Evolutionary conservation across 345 rosid genomes (phyloP).

Genomic region (Citrus sp.): DNA sequence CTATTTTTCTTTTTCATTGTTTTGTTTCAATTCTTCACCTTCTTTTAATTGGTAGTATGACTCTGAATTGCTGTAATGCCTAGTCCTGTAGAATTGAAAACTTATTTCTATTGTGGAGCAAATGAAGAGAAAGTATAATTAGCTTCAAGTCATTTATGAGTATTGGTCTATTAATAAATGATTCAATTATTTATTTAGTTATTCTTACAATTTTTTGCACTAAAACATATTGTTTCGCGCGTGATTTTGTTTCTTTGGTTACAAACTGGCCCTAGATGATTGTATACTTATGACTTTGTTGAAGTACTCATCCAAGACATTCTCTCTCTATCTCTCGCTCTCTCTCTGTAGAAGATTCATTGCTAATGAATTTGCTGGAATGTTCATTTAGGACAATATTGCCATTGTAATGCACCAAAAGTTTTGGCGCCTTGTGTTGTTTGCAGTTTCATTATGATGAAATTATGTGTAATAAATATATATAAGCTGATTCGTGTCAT

Average conservation of each 20-base stretch:
- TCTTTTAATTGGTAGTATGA: neutral
- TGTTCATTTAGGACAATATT: too few relatives aligned
- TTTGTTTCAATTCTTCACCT: neutral
- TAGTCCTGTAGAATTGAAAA: neutral
- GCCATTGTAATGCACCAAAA: neutral
- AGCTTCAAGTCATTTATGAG: neutral
- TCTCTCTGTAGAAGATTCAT: too few relatives aligned
- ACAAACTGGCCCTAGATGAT: neutral
- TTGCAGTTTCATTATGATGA: neutral
- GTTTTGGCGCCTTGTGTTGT: neutral
- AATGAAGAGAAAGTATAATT: neutral
- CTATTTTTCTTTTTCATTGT: neutral
- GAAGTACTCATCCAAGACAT: neutral
- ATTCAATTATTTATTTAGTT: neutral
- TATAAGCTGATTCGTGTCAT: neutral
- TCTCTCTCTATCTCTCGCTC: too few relatives aligned
- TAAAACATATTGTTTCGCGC: neutral
- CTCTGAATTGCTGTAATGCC: neutral
- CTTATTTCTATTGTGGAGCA: neutral
- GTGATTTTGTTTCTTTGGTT: neutral
- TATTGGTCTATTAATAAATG: neutral
- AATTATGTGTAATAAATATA: neutral
- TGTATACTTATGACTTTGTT: neutral
- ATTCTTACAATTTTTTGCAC: neutral
- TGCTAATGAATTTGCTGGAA: neutral